phyloP scores from a whole-genome alignment of 441 rosid species.

The Pelargonium myrrhifolium region DNA sequence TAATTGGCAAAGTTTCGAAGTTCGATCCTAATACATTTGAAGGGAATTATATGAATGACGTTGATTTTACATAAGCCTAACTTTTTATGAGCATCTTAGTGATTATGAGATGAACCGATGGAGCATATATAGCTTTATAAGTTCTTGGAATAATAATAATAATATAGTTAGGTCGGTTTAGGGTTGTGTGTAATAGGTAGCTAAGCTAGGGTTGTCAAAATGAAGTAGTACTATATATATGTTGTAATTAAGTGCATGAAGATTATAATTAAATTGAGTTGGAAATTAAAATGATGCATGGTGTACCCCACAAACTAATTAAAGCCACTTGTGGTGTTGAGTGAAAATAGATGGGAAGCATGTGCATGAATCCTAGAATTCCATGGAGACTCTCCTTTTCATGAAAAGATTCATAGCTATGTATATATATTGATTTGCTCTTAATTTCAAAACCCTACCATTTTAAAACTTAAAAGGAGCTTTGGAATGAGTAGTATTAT shows the following conservation, averaged over 20 bases:
- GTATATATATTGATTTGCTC: background rate
- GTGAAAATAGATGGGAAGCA: conserved; percentile 44
- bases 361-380: conserved; percentile 57
- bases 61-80: background rate
- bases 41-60: background rate
- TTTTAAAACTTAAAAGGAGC: background rate
- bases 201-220: background rate
- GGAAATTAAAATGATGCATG: conserved; percentile 26
- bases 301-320: conserved; percentile 38
- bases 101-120: background rate
- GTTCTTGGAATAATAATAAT: background rate
- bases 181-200: background rate
- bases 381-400: conserved; percentile 62
- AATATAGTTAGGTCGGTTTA: background rate
- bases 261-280: conserved; percentile 16
- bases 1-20: too few species aligned
- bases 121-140: background rate
- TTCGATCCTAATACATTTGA: background rate
- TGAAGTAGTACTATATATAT: too few species aligned
- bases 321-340: conserved; percentile 37
- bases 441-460: background rate
- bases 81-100: background rate
- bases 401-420: conserved; percentile 45
- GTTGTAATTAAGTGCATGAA: background rate
- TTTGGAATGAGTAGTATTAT: background rate